Base-by-base conservation (phyloP, 179 eudicot genomes). In the Corrigiola litoralis region DNA sequence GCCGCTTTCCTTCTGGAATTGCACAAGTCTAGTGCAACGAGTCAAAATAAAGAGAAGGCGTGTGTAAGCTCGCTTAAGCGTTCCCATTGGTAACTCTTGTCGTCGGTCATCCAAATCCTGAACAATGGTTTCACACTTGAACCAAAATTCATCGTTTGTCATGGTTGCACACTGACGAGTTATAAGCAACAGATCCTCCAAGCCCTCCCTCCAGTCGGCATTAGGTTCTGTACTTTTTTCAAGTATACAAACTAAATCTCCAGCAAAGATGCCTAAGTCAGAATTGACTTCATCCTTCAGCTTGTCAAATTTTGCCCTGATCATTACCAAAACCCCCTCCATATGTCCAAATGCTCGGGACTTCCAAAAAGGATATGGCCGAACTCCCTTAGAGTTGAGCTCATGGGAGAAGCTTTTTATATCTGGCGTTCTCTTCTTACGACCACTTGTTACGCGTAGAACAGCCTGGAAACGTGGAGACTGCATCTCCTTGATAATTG, bases 341-440 rank as follows among this genome's bases (percentile, higher is more conserved):
- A 80, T 80, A 34, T 79, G 92, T 28, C 99, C 95, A 58, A 88
- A 71, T 63, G 96, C 96, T 42, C 95, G 84, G 49, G 97, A 80
- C 74, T 89, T 92, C 83, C 84, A 78, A 76, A 81, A 81, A 38
- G 98, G 98, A 68, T 83, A 87, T 50, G 98, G 84, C 1, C 89
- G 85, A 31, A 95, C 99, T 53, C 99, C 99, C 82, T 91, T 95
- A 31, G 99, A 95, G 79, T 95, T 87, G 34, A 95, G 90, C 61
- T 95, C 99, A 65, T 95, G 99, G 60, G 99, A 95, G 80, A 95
- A 95, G 77, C 99, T 95, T 81, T 95, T 95, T 70, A 95, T 74
- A 49, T 88, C 96, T 4, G 85, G 83, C 16, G 72, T 75, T 84
- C 81, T 88, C 81, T 83, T 95, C 73, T 70, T 88, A 52, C 95